These are phyloP conservation scores for Triangularia verruculosa DNA, from an alignment of 2,329 filamentous ascomycete species.

Conservation along the genomic window DNA sequence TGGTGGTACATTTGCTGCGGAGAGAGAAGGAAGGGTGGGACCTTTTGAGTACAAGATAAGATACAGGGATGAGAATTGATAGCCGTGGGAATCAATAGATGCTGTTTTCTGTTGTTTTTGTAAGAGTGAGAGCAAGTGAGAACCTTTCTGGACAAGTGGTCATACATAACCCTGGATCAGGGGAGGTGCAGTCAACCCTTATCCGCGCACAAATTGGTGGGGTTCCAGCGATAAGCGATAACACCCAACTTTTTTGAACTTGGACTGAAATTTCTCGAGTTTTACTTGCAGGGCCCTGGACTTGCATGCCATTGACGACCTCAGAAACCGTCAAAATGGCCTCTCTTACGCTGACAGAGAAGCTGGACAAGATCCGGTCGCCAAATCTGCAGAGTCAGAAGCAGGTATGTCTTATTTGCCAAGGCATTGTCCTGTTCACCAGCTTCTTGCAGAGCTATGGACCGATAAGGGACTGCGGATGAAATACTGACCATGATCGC, in stretches of 20 bases:
- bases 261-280: constrained; percentile 27
- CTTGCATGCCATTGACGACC: constrained; percentile 23
- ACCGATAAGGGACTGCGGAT: background rate
- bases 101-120: background rate
- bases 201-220: constrained; percentile 20
- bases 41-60: constrained; percentile 1
- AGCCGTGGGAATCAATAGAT: background rate
- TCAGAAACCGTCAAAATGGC: constrained; percentile 40
- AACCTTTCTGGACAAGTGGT: background rate
- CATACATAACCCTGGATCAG: constrained; percentile 21
- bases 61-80: background rate
- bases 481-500: constrained; percentile 17
- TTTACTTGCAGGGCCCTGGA: constrained; percentile 16
- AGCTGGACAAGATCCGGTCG: constrained; percentile 94
- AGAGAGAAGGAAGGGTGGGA: background rate
- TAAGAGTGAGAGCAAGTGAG: background rate
- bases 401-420: constrained; percentile 58
- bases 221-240: constrained; percentile 24
- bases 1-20: constrained; percentile 2
- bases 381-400: constrained; percentile 95
- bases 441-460: background rate
- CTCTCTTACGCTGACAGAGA: constrained; percentile 68
- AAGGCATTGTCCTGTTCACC: constrained; percentile 23
- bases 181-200: constrained; percentile 19
- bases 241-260: constrained; percentile 27